Conservation (phyloP, 73 alveolate genomes). For the Paramecium octaurelia region DNA sequence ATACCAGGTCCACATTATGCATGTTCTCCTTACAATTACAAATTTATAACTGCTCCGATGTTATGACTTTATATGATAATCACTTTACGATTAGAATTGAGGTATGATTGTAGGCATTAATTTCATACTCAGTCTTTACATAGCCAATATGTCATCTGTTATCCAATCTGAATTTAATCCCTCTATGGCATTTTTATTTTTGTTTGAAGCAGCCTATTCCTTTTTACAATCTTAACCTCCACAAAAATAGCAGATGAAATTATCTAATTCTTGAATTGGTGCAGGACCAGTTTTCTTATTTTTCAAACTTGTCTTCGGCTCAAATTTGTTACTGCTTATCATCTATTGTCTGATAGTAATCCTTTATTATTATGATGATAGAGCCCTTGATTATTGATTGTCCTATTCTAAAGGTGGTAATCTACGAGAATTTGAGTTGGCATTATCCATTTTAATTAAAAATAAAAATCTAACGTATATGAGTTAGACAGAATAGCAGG, state of each 20-base stretch:
- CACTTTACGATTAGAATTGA: slow-evolving; percentile 49
- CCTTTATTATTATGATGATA: background rate
- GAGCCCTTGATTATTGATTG: background rate
- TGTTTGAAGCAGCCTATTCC: slow-evolving; percentile 49
- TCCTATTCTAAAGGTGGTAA: background rate
- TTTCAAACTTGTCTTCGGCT: background rate
- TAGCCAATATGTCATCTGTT: slow-evolving; percentile 69
- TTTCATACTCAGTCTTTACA: slow-evolving; percentile 65
- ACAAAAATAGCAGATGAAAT: slow-evolving; percentile 13
- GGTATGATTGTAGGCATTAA: background rate
- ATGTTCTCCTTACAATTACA: slow-evolving; percentile 76
- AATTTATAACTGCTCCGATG: slow-evolving; percentile 62
- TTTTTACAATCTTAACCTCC: slow-evolving; percentile 62
- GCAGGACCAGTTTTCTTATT: slow-evolving; percentile 10
- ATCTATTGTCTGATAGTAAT: background rate
- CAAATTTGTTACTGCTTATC: background rate
- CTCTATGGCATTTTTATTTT: slow-evolving; percentile 66
- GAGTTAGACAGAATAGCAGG: background rate
- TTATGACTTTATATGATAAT: slow-evolving; percentile 22
- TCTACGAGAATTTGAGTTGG: background rate
- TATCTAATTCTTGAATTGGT: slow-evolving; percentile 44
- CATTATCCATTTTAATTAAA: background rate
- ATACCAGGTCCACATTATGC: slow-evolving; percentile 78
- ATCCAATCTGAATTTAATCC: slow-evolving; percentile 78
- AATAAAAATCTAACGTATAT: slow-evolving; percentile 24